Base-by-base conservation (phyloP, 306 rosid genomes). In the Glycine tomentella region DNA sequence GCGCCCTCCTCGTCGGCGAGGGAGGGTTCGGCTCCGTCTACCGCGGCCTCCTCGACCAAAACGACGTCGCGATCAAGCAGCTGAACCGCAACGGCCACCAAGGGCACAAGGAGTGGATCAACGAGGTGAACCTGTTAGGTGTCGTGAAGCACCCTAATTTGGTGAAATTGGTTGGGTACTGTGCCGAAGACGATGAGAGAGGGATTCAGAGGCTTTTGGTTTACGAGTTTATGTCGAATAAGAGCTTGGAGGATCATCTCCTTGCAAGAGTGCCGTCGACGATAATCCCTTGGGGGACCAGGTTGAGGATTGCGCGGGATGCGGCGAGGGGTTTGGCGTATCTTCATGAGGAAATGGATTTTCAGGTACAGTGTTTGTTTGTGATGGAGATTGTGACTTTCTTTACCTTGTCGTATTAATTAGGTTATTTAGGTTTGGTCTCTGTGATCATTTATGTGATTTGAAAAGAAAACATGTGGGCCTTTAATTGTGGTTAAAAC, bases 151-250 rank as follows among this genome's bases (percentile, higher is more conserved):
- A 95, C 86, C 93, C 92, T 0, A 95, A 95, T 91, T 88, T 95
- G 11, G 99, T 95, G 45, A 89, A 86, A 81, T 74, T 95, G 52
- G 92, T 91, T 14, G 99, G 99, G 74, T 95, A 93, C 74, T 95
- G 99, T 73, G 99, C 99, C 0, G 99, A 95, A 74, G 99, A 95
- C 82, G 99, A 95, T 86, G 99, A 93, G 61, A 95, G 99, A 85
- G 99, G 99, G 84, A 91, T 95, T 75, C 99, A 95, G 62, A 58
- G 99, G 77, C 99, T 95, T 66, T 58, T 95, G 81, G 99, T 95
- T 49, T 95, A 95, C 75, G 98, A 95, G 81, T 89, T 95, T 76
- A 91, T 93, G 99, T 78, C 44, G 11, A 93, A 93, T 75, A 91
- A 91, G 74, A 95, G 99, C 85, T 82, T 95, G 84, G 99, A 95